Evolutionary conservation across 1,284 basidiomycete genomes (phyloP), one percentile per base, ranked within the genome.

Genomic region (Rugosomyces carneus): DNA sequence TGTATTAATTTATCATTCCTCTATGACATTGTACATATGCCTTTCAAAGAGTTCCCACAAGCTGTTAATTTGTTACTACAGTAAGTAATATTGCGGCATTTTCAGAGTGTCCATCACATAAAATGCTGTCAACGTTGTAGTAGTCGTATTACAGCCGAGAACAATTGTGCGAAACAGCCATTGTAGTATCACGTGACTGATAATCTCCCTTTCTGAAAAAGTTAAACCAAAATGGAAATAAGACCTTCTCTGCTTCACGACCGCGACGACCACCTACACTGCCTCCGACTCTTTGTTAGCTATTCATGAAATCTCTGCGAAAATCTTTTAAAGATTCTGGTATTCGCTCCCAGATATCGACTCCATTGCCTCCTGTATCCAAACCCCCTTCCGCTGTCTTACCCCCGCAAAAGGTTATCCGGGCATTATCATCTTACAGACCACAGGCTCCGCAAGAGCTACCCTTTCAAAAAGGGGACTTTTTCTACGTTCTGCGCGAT

Each of bases 331-430:
- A 76, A 57, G 81, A 84, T 37, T 61, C 74, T 35, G 32, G 35
- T 50, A 61, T 71, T 57, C 68, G 74, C 44, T 75, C 78, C 10
- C 75, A 80, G 57, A 86, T 85, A 40, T 84, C 83, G 36, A 84
- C 80, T 0, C 82, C 83, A 3, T 66, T 80, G 9, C 79, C 80
- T 6, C 66, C 78, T 31, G 69, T 89, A 26, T 81, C 81, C 38
- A 84, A 84, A 58, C 82, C 87, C 2, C 67, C 79, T 15, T 69
- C 80, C 37, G 76, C 84, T 38, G 80, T 89, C 48, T 68, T 83
- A 3, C 93, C 93, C 1, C 93, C 96, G 0, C 89, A 95, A 68
- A 95, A 93, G 64, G 94, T 98, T 60, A 96, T 99, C 59, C 85
- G 90, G 48, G 94, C 96, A 4, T 73, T 89, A 52, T 66, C 75